Evolutionary conservation across 371 early-diverging fungal genomes (phyloP).

Genomic region (Phascolomyces articulosus): DNA sequence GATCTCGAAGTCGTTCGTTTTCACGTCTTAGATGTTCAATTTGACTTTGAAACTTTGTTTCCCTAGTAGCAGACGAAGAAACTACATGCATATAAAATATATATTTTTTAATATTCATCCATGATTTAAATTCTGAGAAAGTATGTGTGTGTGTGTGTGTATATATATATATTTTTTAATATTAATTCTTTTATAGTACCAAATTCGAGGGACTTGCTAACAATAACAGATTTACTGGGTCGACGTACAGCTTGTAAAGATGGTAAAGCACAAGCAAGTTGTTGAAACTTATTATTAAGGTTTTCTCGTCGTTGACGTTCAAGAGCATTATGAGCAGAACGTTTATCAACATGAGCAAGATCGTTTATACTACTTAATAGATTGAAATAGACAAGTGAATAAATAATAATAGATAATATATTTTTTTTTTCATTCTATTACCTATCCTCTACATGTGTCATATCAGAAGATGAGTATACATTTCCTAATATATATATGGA

Average conservation of each 20-base stretch:
- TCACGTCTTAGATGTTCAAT: constrained; percentile 31
- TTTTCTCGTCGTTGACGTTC: constrained; percentile 81
- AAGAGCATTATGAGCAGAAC: constrained; percentile 79
- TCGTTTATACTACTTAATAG: constrained; percentile 20
- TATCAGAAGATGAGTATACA: constrained; percentile 8
- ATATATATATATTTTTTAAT: no score
- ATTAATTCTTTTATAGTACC: no score
- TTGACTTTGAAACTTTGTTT: constrained; percentile 26
- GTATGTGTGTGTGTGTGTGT: no score
- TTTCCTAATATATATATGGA: constrained; percentile 3
- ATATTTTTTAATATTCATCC: no score
- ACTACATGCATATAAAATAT: no score
- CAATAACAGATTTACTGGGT: constrained; percentile 81
- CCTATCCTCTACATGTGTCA: constrained; percentile 12
- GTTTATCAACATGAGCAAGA: constrained; percentile 47
- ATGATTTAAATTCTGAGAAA: no score
- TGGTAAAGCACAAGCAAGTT: constrained; percentile 78
- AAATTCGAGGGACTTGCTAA: constrained; percentile 72
- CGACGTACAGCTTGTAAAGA: constrained; percentile 68
- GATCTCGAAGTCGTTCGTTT: constrained; percentile 35
- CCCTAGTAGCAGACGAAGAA: constrained; percentile 8
- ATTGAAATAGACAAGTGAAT: background rate
- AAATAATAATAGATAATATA: background rate
- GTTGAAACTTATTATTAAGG: constrained; percentile 76
- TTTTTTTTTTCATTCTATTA: background rate